Conservation (phyloP, 2,329 filamentous ascomycete species). For the Apiospora kogelbergensis region DNA sequence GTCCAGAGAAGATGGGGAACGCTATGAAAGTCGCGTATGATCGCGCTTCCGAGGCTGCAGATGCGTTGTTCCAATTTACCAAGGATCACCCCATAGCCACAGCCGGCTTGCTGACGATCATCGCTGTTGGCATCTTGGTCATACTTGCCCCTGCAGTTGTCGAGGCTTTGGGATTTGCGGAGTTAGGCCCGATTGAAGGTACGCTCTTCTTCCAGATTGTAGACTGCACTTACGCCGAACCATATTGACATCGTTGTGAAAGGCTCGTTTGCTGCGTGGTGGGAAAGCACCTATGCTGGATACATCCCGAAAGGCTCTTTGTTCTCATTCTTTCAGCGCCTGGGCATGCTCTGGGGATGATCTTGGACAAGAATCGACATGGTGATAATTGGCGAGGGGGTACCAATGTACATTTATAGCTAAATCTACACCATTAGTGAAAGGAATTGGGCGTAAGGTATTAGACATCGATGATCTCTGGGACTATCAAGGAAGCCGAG, state of each 20-base stretch:
- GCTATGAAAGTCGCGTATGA: slow-evolving; percentile 26
- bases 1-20: slow-evolving; percentile 23
- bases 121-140: slow-evolving; percentile 31
- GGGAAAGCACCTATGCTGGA: slow-evolving; percentile 37
- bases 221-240: not conserved
- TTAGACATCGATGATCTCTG: too few relatives aligned
- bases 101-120: slow-evolving; percentile 21
- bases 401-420: too few relatives aligned
- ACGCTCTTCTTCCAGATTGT: slow-evolving; percentile 11
- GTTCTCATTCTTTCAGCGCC: slow-evolving; percentile 41
- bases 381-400: too few relatives aligned
- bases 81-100: slow-evolving; percentile 28
- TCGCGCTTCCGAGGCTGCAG: slow-evolving; percentile 24
- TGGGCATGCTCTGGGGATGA: slow-evolving; percentile 36
- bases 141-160: slow-evolving; percentile 18
- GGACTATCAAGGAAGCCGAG: too few relatives aligned
- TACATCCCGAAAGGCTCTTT: slow-evolving; percentile 39
- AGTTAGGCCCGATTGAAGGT: slow-evolving; percentile 31
- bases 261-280: slow-evolving; percentile 39
- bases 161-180: slow-evolving; percentile 9
- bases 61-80: slow-evolving; percentile 24
- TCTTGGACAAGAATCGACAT: too few relatives aligned
- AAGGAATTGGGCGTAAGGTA: too few relatives aligned
- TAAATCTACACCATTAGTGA: too few relatives aligned
- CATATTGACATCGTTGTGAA: slow-evolving; percentile 9